phyloP scores from a whole-genome alignment of 139 green algal species.

The Nannochloris sp. region DNA sequence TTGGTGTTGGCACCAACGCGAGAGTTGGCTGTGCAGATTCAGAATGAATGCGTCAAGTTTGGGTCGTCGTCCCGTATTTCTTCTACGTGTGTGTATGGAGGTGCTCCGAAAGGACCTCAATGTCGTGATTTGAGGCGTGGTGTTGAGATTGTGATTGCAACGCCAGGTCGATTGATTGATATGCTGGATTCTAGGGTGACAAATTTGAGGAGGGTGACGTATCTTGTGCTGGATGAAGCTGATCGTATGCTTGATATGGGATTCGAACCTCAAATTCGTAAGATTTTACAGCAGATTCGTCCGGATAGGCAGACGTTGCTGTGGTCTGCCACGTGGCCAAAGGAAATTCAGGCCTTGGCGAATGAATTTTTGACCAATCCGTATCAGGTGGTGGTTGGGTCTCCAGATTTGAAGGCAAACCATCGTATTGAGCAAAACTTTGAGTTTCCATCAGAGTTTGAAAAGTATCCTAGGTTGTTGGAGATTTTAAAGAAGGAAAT shows the following conservation, averaged over 20 bases:
- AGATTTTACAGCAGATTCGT: constrained; percentile 59
- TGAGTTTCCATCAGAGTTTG: constrained; percentile 46
- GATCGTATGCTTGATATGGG: constrained; percentile 96
- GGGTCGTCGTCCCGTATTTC: constrained; percentile 73
- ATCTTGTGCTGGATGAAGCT: constrained; percentile 90
- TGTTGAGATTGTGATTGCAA: constrained; percentile 89
- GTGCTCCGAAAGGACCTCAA: constrained; percentile 69
- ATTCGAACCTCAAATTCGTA: constrained; percentile 78
- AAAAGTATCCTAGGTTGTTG: constrained; percentile 42
- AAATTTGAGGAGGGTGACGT: constrained; percentile 70
- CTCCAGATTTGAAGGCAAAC: constrained; percentile 77
- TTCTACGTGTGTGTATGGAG: constrained; percentile 87
- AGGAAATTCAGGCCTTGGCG: constrained; percentile 78
- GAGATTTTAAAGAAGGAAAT: constrained; percentile 62
- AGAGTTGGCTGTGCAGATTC: constrained; percentile 88
- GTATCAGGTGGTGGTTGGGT: constrained; percentile 78
- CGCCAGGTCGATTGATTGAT: constrained; percentile 79
- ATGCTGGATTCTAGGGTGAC: constrained; percentile 60
- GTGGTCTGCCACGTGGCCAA: constrained; percentile 92
- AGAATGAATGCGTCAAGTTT: constrained; percentile 88
- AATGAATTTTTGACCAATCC: constrained; percentile 73
- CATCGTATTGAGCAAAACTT: constrained; percentile 78
- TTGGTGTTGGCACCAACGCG: constrained; percentile 82
- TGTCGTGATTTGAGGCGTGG: constrained; percentile 36
- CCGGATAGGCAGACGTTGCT: constrained; percentile 90